phyloP scores from a whole-genome alignment of 345 rosid species.

The Boechera stricta region DNA sequence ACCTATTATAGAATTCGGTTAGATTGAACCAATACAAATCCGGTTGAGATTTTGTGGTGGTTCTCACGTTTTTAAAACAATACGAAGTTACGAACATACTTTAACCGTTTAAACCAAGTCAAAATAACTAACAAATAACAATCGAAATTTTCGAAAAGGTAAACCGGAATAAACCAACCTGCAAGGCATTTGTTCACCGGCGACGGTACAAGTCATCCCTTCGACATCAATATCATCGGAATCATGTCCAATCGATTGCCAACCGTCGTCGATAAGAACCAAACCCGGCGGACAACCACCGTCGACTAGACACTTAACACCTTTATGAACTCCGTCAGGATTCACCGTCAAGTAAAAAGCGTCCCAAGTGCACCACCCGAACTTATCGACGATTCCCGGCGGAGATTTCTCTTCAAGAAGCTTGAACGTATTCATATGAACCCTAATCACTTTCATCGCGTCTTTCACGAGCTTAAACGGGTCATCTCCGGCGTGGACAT shows the following conservation, averaged over 20 bases:
- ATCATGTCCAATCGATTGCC: conserved; percentile 92
- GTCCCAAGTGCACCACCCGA: conserved; percentile 99
- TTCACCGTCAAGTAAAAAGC: conserved; percentile 90
- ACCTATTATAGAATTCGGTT: too few relatives aligned
- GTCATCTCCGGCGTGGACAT: conserved; percentile 70
- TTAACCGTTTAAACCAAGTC: too few relatives aligned
- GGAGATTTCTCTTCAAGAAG: conserved; percentile 78
- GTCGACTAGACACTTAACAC: conserved; percentile 71
- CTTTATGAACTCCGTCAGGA: conserved; percentile 81
- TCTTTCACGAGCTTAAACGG: conserved; percentile 73
- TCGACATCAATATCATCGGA: conserved; percentile 71
- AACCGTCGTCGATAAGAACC: conserved; percentile 94
- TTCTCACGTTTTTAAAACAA: too few relatives aligned
- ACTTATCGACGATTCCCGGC: conserved; percentile 88
- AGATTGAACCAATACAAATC: too few relatives aligned
- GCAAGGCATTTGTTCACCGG: conserved; percentile 99
- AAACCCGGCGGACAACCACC: conserved; percentile 97
- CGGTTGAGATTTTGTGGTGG: too few relatives aligned
- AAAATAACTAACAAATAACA: neutral
- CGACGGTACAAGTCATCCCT: conserved; percentile 71
- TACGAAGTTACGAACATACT: too few relatives aligned
- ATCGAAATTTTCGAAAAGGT: neutral
- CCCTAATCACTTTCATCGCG: conserved; percentile 67
- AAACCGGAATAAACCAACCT: conserved; percentile 49
- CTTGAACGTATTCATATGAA: conserved; percentile 74